Base-by-base conservation (phyloP, 495 filamentous ascomycete species). In the Penicillium canariense region DNA sequence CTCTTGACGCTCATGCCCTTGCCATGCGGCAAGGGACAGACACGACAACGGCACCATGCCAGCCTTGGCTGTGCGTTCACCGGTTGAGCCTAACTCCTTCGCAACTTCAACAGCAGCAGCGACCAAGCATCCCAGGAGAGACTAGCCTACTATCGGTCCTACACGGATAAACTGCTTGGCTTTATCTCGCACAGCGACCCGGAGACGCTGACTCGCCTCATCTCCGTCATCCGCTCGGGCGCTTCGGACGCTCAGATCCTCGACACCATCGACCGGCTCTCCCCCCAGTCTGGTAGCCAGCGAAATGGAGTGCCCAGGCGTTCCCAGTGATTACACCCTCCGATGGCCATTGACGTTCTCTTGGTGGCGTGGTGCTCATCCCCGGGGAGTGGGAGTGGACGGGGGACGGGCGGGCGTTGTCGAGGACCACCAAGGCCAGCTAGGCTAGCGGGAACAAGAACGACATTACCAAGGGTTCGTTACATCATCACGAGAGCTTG, bases 201-300 rank as follows among this genome's bases (percentile, higher is more conserved):
- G 27, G 64, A 56, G 27, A 42, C 61, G 0, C 55, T 75, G 1
- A 30, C 49, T 34, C 60, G 38, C n/a, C 27, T 75, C 38, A 48
- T 75, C 43, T 42, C 59, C 4, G 46, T 61, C 45, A 69, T 75
- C 47, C 72, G 71, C 30, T 61, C 70, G 10, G 68, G 69, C 18
- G 70, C 66, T 23, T 70, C 70, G 12, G 50, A 69, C 15, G 30
- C 58, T 44, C 56, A 70, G 5, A 72, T 75, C 20, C 65, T 66
- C 26, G 39, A 52, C 4, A 46, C 49, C 2, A 38, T 75, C 51
- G 55, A 67, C 5, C 52, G 56, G 14, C 15, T 61, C 30, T 53
- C 36, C 27, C 8, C 10, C 43, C 4, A 17, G 43, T 5, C 26
- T 8, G 14, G 43, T 1, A 46, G 5, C 0, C 6, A 18, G 12